Evolutionary conservation across 2,329 filamentous ascomycete genomes (phyloP).

Genomic region (Verticillium zaregamsianum): DNA sequence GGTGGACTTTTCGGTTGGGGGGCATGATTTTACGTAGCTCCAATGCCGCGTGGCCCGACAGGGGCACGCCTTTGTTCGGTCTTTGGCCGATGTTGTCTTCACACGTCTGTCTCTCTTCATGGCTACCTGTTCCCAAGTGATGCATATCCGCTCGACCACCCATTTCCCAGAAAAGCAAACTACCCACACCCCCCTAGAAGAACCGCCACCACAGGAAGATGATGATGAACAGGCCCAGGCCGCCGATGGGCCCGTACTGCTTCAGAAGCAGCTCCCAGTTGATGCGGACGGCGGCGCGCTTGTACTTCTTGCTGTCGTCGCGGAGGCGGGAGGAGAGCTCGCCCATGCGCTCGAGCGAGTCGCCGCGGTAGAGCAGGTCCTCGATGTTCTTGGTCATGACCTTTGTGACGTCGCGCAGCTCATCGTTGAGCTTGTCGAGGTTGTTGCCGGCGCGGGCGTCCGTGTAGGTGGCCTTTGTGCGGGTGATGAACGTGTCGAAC

Average conservation of each 20-base stretch:
- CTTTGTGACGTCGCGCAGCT: constrained; percentile 95
- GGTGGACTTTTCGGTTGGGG: background rate
- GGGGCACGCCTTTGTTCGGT: background rate
- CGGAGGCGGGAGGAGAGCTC: constrained; percentile 83
- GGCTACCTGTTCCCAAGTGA: background rate
- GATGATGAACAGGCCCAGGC: constrained; percentile 74
- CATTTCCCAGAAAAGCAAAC: background rate
- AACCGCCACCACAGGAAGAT: constrained; percentile 92
- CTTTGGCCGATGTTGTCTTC: background rate
- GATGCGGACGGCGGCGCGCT: constrained; percentile 85
- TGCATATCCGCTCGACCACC: background rate
- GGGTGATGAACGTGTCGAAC: constrained; percentile 94
- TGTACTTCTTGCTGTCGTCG: constrained; percentile 94
- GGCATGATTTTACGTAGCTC: background rate
- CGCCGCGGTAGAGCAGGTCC: constrained; percentile 90
- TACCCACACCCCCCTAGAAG: constrained; percentile 49
- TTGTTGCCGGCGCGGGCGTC: constrained; percentile 89
- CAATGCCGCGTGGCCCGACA: background rate
- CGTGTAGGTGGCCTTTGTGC: constrained; percentile 90
- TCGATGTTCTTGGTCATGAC: constrained; percentile 99
- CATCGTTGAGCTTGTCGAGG: constrained; percentile 91
- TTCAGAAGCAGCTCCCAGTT: constrained; percentile 97
- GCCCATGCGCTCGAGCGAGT: constrained; percentile 94
- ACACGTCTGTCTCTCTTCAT: background rate
- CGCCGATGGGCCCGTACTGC: constrained; percentile 92